Base-by-base conservation (phyloP, 2,329 filamentous ascomycete genomes). In the Claviceps digitariae region DNA sequence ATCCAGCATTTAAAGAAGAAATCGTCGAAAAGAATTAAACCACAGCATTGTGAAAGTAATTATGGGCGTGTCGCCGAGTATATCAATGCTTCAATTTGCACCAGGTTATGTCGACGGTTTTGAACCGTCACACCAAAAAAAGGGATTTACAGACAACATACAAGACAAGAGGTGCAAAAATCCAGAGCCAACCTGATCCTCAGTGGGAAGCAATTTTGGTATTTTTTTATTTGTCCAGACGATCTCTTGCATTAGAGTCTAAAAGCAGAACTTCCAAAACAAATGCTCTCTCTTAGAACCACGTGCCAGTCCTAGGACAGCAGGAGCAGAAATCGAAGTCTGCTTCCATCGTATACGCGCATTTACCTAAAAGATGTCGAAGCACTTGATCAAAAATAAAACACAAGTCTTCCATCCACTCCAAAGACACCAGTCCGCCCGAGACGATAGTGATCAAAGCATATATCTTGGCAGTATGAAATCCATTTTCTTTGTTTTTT, bases 391-490 rank as follows among this genome's bases (percentile, higher is more conserved):
- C 61, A 71, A 72, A 76, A 76, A 73, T 75, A 75, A 76, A 74
- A 76, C 73, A 67, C 73, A 78, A 69, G 69, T 73, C 75, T 70
- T 77, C 75, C 75, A 70, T 74, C 75, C 76, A 80, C 77, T 80
- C 78, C 78, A 70, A 74, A 79, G 76, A 81, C 78, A 81, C 78
- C 78, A 73, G 71, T 72, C 75, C 72, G 70, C 71, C 75, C 71
- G 68, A 65, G 65, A 69, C 67, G 62, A 63, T 60, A 61, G 62
- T 62, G 60, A 60, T 61, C 60, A 59, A 62, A 62, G 57, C 59
- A 59, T 56, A 58, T 53, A 60, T 54, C 55, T 62, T 62, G 63
- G 59, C 60, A 59, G 62, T 57, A 53, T 52, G 54, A 60, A 60
- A 60, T 58, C 58, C 54, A 41, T 27, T 54, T 50, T 51, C 34